A percentile compares a stretch with the other conserved stretches of the same genome.
Evolutionary conservation across 2,329 filamentous ascomycete species (phyloP).

Genomic region (Fragosphaeria purpurea): DNA sequence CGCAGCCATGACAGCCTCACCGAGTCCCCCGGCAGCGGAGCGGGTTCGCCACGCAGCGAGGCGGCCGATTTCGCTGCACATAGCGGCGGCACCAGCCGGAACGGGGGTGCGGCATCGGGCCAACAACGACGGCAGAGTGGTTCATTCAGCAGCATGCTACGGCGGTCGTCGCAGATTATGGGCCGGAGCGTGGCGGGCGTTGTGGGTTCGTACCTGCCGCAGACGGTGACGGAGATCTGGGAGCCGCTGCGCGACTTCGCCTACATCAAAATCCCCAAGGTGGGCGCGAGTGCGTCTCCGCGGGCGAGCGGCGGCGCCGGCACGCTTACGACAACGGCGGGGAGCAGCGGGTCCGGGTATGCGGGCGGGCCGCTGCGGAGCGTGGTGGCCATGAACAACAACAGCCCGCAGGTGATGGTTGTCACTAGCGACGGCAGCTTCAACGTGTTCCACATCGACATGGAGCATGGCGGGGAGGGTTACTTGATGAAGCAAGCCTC

Average conservation of each 20-base stretch:
- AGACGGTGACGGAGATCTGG: constrained; percentile 95
- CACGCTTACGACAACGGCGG: constrained; percentile 20
- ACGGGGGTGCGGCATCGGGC: constrained; percentile 16
- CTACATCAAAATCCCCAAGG: constrained; percentile 82
- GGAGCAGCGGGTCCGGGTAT: not conserved
- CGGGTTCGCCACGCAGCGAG: constrained; percentile 39
- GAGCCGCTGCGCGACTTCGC: constrained; percentile 92
- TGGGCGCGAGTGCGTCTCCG: constrained; percentile 18
- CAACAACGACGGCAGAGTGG: constrained; percentile 49
- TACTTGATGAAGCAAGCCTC: constrained; percentile 85
- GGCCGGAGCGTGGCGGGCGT: constrained; percentile 80
- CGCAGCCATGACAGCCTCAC: constrained; percentile 46
- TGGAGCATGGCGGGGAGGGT: constrained; percentile 90
- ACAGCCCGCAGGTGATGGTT: constrained; percentile 92
- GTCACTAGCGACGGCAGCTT: constrained; percentile 94
- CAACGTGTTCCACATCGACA: constrained; percentile 89
- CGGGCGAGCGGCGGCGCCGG: constrained; percentile 17
- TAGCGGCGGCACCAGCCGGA: constrained; percentile 11
- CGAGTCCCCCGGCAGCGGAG: constrained; percentile 37
- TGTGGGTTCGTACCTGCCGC: constrained; percentile 83
- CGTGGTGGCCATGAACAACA: constrained; percentile 96
- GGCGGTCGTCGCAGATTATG: constrained; percentile 91
- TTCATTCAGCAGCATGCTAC: constrained; percentile 79
- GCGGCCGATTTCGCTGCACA: constrained; percentile 26
- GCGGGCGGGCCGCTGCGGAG: constrained; percentile 57